Percentiles rank a stretch among this genome's conserved stretches.
phyloP scores from a whole-genome alignment of 306 rosid species.

The Pterocarpus santalinus region DNA sequence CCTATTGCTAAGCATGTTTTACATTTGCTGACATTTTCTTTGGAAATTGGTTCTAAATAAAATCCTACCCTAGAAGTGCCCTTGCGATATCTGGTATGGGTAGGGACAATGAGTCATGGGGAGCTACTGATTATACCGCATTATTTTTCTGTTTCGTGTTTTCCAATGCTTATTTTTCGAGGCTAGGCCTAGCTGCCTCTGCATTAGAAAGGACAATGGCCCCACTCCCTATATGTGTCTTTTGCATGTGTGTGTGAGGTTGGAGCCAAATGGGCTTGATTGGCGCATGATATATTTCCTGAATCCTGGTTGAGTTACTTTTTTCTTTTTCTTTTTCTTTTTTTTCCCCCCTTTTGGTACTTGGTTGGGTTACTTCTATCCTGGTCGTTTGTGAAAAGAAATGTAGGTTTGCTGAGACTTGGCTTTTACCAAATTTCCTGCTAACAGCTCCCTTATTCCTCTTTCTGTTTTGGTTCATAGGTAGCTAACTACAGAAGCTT shows the following conservation, averaged over 20 bases:
- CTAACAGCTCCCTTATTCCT: neutral
- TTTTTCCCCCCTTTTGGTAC: too few relatives aligned
- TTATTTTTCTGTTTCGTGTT: too few relatives aligned
- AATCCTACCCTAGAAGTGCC: slow-evolving; percentile 45
- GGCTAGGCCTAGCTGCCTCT: too few relatives aligned
- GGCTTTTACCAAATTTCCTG: neutral
- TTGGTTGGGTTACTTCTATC: too few relatives aligned
- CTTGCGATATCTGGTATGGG: slow-evolving; percentile 48
- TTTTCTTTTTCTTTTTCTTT: too few relatives aligned
- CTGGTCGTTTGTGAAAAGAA: too few relatives aligned
- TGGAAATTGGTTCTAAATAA: slow-evolving; percentile 41
- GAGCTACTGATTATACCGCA: neutral
- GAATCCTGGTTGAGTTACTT: neutral
- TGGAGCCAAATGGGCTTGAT: slow-evolving; percentile 7
- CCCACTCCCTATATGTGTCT: neutral
- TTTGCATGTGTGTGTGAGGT: slow-evolving; percentile 23
- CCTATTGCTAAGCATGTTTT: too few relatives aligned
- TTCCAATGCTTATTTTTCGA: too few relatives aligned
- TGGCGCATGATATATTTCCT: neutral
- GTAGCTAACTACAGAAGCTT: slow-evolving; percentile 52
- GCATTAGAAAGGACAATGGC: too few relatives aligned
- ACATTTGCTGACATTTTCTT: neutral
- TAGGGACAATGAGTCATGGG: slow-evolving; percentile 44
- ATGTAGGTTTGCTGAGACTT: neutral
- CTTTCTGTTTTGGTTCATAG: slow-evolving; percentile 43